Conservation (phyloP, 2,329 filamentous ascomycete species). For the Xylariaceae sp. region DNA sequence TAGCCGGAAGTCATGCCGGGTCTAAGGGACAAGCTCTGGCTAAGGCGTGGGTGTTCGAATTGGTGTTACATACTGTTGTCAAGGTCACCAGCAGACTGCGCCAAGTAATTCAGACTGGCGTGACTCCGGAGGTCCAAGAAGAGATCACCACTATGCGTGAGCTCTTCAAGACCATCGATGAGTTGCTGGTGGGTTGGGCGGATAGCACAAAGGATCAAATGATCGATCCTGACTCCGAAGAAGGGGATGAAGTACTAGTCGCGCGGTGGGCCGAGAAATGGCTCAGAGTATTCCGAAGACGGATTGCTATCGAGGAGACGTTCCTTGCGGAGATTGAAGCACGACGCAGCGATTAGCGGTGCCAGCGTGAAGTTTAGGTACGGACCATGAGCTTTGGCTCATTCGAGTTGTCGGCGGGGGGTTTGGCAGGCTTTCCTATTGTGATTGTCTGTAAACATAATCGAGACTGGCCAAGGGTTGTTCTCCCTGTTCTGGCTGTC, state of each 20-base stretch:
- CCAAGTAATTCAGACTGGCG: constrained; percentile 64
- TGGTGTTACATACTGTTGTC: constrained; percentile 79
- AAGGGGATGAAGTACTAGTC: constrained; percentile 58
- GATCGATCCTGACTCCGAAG: constrained; percentile 56
- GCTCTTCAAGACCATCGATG: constrained; percentile 76
- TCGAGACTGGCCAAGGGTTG: not conserved
- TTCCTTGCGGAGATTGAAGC: constrained; percentile 26
- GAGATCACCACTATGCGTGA: constrained; percentile 72
- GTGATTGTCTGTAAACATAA: not conserved
- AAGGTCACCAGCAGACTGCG: constrained; percentile 86
- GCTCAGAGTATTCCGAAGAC: constrained; percentile 77
- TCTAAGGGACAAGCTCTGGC: constrained; percentile 63
- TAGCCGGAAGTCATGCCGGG: constrained; percentile 51
- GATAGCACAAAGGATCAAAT: constrained; percentile 67
- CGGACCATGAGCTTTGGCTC: constrained; percentile 39
- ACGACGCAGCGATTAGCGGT: constrained; percentile 10
- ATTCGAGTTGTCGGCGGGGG: not conserved
- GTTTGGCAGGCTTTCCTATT: not conserved
- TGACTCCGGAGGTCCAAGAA: constrained; percentile 46
- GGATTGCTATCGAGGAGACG: constrained; percentile 79
- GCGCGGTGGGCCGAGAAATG: constrained; percentile 79
- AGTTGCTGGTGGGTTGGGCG: constrained; percentile 68
- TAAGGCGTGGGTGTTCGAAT: constrained; percentile 76
- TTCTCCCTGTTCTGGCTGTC: not conserved
- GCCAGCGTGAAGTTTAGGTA: constrained; percentile 18